Evolutionary conservation across 2,329 filamentous ascomycete species (phyloP), one percentile per base, ranked within the genome.

Genomic region (Penicillium nordicum): DNA sequence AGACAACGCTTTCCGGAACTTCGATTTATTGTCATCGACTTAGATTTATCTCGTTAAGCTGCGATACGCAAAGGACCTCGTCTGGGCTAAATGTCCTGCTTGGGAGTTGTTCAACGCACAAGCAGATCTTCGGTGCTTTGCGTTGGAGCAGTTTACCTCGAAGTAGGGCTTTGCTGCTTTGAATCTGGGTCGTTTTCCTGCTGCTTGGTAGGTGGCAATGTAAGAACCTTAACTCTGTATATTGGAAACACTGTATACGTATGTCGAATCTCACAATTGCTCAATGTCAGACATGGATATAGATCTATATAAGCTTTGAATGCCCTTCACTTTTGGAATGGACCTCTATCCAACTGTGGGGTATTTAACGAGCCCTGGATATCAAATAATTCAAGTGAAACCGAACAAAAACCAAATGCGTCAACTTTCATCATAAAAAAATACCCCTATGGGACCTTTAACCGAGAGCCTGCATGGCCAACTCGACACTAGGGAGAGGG

Each of bases 391-490:
- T 48, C 30, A 46, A 52, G 48, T 46, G 41, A 52, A 56, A 52
- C 37, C 37, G 41, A 49, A 54, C 36, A 51, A 49, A 47, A 46
- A 25, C 37, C 37, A 46, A 57, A 57, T 41, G 48, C 30, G 54
- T 58, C 49, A 59, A 53, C 51, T 51, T 58, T 42, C 37, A 57
- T 55, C 50, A 38, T 29, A 50, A 49, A 30, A 42, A 52, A 41
- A 1, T n/a, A 23, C 53, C 49, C 5, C 21, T 5, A n/a, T 18
- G 30, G 18, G 7, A 49, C 9, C 21, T 66, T 71, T 36, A 79
- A 60, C 72, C 74, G 53, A 79, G 60, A 21, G 76, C 76, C 64
- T 75, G 76, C 77, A 79, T 79, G 25, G 76, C 69, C 54, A 79
- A 66, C 62, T 79, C 77, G 53, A 79, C 77, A 62, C 77, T 79